Percentiles rank a stretch among this genome's conserved stretches.
Evolutionary conservation across 1,284 basidiomycete genomes (phyloP).

Genomic region (Phenoliferia sp.): DNA sequence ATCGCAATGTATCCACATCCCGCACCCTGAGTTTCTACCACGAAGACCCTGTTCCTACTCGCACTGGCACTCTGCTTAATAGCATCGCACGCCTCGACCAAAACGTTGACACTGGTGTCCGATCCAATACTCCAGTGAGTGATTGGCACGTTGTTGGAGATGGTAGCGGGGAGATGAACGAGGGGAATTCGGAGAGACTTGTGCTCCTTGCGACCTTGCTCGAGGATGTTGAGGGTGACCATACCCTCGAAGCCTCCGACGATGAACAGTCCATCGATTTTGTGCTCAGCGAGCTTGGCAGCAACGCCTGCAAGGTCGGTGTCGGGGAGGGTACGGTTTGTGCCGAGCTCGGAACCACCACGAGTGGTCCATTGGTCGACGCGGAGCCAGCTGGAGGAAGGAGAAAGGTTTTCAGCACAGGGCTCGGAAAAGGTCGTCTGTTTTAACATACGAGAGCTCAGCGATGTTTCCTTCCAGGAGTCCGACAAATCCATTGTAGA

Average conservation of each 20-base stretch:
- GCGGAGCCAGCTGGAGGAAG: constrained; percentile 70
- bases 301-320: constrained; percentile 82
- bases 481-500: constrained; percentile 94
- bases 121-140: constrained; percentile 93
- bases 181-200: constrained; percentile 90
- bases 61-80: constrained; percentile 98
- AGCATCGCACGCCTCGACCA: constrained; percentile 96
- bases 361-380: constrained; percentile 95
- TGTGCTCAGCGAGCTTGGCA: constrained; percentile 80
- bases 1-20: constrained; percentile 88
- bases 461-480: constrained; percentile 82
- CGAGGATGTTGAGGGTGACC: constrained; percentile 68
- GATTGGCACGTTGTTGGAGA: constrained; percentile 96
- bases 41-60: constrained; percentile 89
- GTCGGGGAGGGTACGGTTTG: constrained; percentile 83
- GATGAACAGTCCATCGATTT: constrained; percentile 75
- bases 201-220: constrained; percentile 73
- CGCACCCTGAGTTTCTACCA: constrained; percentile 98
- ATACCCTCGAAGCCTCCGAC: constrained; percentile 97
- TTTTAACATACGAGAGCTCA: constrained; percentile 51
- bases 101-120: constrained; percentile 91
- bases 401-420: neutral
- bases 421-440: neutral
- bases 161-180: constrained; percentile 69
- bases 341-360: constrained; percentile 97